Evolutionary conservation across 257 asterid species (phyloP), one percentile per base, ranked within the genome.

Genomic region (Mitragyna speciosa): DNA sequence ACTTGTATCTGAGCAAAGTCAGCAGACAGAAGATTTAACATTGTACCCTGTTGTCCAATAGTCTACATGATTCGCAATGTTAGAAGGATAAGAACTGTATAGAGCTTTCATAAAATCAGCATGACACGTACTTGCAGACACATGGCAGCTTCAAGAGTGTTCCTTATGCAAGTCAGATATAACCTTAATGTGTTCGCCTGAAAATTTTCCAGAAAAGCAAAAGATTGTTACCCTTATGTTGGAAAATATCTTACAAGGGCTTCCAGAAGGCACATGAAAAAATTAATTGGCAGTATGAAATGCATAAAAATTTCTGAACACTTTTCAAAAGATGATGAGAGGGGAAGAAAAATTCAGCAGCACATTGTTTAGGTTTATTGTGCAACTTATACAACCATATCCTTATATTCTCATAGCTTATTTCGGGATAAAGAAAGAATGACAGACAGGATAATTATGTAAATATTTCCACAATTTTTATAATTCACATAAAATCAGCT

Each of bases 81-180:
- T 52, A 56, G 70, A 58, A n/a, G 30, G 9, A 30, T 5, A 24
- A 39, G 43, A 14, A 49, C 30, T 14, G 52, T n/a, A 59, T 3
- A 75, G 41, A 70, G 72, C 43, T n/a, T 48, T 43, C 70, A 73
- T 67, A 56, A 86, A 39, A 63, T 73, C 79, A 80, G 39, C 30
- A 82, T 69, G 33, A 63, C 70, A 71, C 80, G 6, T 80, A 94
- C 98, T 96, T 95, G 98, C 86, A 95, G 86, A 86, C 98, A 95
- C 92, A 95, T 81, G 39, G 98, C 95, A 45, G 98, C 98, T 81
- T 95, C 97, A 36, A 95, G 91, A 67, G 93, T 93, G 89, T 90
- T 89, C 80, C 97, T 91, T 77, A 95, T 92, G 84, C 98, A 93
- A 63, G 94, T 87, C 74, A 93, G 88, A 81, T 86, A 93, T 83